Evolutionary conservation across 495 filamentous ascomycete genomes (phyloP).

Genomic region (Xanthoparmelia taractica): DNA sequence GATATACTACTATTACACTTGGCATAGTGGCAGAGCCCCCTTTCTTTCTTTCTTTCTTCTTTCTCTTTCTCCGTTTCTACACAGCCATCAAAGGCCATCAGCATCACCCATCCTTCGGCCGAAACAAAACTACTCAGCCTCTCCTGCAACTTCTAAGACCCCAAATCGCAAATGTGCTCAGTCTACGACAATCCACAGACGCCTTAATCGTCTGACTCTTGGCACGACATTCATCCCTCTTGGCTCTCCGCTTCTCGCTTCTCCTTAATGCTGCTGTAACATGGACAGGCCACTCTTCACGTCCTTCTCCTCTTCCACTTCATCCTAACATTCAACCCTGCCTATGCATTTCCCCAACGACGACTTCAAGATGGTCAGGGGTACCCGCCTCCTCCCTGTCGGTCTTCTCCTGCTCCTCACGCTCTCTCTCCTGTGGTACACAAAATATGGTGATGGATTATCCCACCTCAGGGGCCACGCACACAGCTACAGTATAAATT

Average conservation of each 20-base stretch:
- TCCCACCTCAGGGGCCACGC: background rate
- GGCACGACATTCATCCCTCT: background rate
- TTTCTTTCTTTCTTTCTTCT: no score
- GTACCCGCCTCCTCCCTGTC: background rate
- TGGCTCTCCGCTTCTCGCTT: background rate
- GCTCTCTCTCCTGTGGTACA: background rate
- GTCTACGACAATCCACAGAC: no score
- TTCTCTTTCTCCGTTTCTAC: no score
- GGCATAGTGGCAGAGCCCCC: no score
- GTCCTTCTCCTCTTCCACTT: background rate
- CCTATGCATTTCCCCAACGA: background rate
- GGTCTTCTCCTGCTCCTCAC: background rate
- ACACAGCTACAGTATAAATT: background rate
- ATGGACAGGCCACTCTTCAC: background rate
- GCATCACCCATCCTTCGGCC: no score
- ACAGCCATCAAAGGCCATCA: no score
- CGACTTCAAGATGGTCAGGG: slow-evolving; percentile 1
- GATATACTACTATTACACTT: no score
- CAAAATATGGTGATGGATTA: background rate
- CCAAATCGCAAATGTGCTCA: no score
- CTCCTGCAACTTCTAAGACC: no score
- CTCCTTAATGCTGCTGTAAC: background rate
- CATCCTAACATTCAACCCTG: background rate
- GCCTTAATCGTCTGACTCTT: background rate
- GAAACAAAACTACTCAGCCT: no score